These are phyloP conservation scores for Leccinum boreale DNA, from an alignment of 768 basidiomycete genomes.

Conservation along the genomic window DNA sequence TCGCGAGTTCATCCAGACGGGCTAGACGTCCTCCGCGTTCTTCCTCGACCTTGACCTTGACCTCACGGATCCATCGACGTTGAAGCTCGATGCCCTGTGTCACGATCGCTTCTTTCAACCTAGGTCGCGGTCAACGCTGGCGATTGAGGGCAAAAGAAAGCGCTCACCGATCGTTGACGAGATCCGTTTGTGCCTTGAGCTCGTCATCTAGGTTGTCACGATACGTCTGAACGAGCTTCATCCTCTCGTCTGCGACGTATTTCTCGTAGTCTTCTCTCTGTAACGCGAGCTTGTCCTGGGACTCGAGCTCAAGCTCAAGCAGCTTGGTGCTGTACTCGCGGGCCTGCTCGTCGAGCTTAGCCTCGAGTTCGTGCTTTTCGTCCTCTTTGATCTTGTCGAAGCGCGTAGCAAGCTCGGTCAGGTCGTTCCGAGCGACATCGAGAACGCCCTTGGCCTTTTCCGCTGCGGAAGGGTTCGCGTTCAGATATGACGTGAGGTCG, in stretches of 20 bases:
- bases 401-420: conserved; percentile 71
- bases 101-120: conserved; percentile 90
- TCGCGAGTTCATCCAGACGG: conserved; percentile 84
- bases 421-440: conserved; percentile 75
- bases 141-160: neutral
- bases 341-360: conserved; percentile 75
- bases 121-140: conserved; percentile 27
- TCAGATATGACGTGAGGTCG: conserved; percentile 80
- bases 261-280: conserved; percentile 86
- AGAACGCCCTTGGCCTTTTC: conserved; percentile 72
- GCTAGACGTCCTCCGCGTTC: conserved; percentile 94
- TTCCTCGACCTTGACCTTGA: conserved; percentile 93
- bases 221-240: conserved; percentile 70
- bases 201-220: conserved; percentile 84
- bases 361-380: conserved; percentile 65
- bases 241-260: conserved; percentile 75
- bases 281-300: conserved; percentile 78
- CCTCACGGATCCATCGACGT: conserved; percentile 92
- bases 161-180: conserved; percentile 89
- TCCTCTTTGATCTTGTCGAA: conserved; percentile 79
- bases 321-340: conserved; percentile 79
- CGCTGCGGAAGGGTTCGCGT: conserved; percentile 64
- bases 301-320: conserved; percentile 79
- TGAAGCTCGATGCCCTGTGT: conserved; percentile 98
- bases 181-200: conserved; percentile 80